These are phyloP conservation scores for Pleodorina starrii DNA, from an alignment of 139 green algal species.

Conservation along the genomic window DNA sequence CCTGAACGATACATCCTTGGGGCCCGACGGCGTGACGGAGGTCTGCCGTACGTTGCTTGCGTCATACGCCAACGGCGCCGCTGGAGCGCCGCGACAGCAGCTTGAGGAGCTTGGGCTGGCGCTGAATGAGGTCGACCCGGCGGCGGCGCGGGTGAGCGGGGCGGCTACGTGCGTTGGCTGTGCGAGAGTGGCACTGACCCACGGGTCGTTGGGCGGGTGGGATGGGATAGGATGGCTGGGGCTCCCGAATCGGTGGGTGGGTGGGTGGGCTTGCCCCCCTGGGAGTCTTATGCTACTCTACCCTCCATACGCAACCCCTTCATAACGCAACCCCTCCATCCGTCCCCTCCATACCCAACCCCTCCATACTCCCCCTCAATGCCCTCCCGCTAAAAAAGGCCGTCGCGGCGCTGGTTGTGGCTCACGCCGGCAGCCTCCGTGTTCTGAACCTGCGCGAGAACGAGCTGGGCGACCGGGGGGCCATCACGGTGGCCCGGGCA, in stretches of 20 bases:
- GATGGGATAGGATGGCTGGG: too few relatives aligned
- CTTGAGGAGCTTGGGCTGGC: constrained; percentile 85
- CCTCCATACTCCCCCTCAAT: too few relatives aligned
- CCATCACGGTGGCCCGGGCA: constrained; percentile 64
- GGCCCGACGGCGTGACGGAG: constrained; percentile 75
- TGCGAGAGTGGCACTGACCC: too few relatives aligned
- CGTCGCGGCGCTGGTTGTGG: constrained; percentile 69
- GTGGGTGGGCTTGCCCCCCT: too few relatives aligned
- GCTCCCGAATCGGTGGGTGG: too few relatives aligned
- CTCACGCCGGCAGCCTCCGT: constrained; percentile 64
- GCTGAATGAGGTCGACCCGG: constrained; percentile 86
- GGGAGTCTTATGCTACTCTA: too few relatives aligned
- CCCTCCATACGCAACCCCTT: too few relatives aligned
- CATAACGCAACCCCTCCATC: too few relatives aligned
- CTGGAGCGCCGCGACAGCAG: not conserved
- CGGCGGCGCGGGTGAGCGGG: constrained; percentile 55
- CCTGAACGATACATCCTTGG: constrained; percentile 87
- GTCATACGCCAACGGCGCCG: not conserved
- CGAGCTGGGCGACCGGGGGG: constrained; percentile 88
- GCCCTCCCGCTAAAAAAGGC: not conserved
- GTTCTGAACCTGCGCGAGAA: constrained; percentile 90
- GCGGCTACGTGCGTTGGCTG: too few relatives aligned
- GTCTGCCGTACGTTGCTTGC: constrained; percentile 70
- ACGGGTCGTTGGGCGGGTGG: too few relatives aligned
- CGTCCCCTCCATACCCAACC: too few relatives aligned